Evolutionary conservation across 306 rosid genomes (phyloP), one percentile per base, ranked within the genome.

Genomic region (Geum urbanum): DNA sequence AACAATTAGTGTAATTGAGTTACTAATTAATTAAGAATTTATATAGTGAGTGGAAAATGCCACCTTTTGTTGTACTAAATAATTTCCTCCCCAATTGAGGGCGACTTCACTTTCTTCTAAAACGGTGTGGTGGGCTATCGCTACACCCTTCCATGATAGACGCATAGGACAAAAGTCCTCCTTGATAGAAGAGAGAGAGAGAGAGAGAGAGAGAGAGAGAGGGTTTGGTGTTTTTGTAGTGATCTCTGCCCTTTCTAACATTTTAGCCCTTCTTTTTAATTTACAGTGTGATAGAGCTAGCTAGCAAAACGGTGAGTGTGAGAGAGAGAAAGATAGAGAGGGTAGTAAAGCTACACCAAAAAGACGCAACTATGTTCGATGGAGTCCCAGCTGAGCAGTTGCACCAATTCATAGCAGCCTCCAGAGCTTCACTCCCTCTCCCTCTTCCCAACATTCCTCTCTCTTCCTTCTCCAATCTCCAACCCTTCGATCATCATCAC

Each of bases 321-420:
- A 67, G 15, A 75, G 73, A 73, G 71, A 57, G 35, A 70, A 22
- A 59, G 63, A 78, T 39, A 74, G 65, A 78, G 60, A 70, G 80
- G 69, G 78, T 80, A 58, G 44, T 16, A 67, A 39, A 48, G 46
- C 53, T 14, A 56, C 49, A 68, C 24, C 66, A 74, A 37, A 81
- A 71, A 78, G 79, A 77, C 37, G 72, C 69, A 86, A 85, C 79
- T 79, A 88, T 90, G 97, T 90, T 88, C 54, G 86, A 92, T 85
- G 98, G 92, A 85, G 88, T 82, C 27, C 85, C 96, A 45, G 90
- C 89, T 39, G 96, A 92, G 35, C 98, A 90, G 71, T 80, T 90
- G 83, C 96, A 88, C 85, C 96, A 90, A 74, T 85, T 92, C 96
- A 85, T 88, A 75, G 80, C 87, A 41, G 81, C 96, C 43, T 85